A percentile compares a stretch with the other conserved stretches of the same genome.
Evolutionary conservation across 2,329 filamentous ascomycete species (phyloP).

Genomic region (Fusarium concolor): DNA sequence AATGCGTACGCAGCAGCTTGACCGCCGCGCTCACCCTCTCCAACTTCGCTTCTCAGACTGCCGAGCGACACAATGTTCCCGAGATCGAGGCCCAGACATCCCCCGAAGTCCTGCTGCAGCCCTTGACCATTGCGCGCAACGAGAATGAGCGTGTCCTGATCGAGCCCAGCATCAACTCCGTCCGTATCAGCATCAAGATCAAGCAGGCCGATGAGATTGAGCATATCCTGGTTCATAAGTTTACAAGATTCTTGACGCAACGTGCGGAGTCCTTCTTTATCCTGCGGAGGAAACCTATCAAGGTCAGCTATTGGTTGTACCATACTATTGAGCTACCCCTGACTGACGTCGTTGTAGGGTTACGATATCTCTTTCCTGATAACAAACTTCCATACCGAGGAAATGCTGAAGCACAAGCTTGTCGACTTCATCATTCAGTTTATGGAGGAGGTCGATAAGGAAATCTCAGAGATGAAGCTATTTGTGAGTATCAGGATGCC

Average conservation of each 20-base stretch:
- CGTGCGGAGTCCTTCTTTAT: slow-evolving; percentile 95
- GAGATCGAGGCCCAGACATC: slow-evolving; percentile 95
- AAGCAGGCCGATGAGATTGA: slow-evolving; percentile 99
- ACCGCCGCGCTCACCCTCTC: slow-evolving; percentile 89
- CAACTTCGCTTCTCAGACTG: slow-evolving; percentile 97
- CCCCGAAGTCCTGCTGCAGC: slow-evolving; percentile 93
- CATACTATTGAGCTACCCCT: slow-evolving; percentile 16
- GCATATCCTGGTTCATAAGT: slow-evolving; percentile 97
- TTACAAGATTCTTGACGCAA: slow-evolving; percentile 89
- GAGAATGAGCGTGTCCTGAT: slow-evolving; percentile 97
- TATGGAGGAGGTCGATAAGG: slow-evolving; percentile 99
- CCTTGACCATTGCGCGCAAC: slow-evolving; percentile 90
- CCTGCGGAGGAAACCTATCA: slow-evolving; percentile 91
- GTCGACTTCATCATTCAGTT: slow-evolving; percentile 99
- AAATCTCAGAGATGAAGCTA: slow-evolving; percentile 99
- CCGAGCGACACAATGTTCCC: slow-evolving; percentile 97
- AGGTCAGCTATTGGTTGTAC: slow-evolving; percentile 66
- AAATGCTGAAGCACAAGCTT: slow-evolving; percentile 98
- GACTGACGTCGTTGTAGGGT: slow-evolving; percentile 66
- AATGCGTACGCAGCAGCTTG: slow-evolving; percentile 93
- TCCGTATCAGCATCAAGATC: slow-evolving; percentile 97
- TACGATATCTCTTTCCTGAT: slow-evolving; percentile 99
- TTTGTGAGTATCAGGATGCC: slow-evolving; percentile 75
- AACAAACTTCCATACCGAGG: slow-evolving; percentile 98
- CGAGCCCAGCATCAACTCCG: slow-evolving; percentile 96